Evolutionary conservation across 2,329 filamentous ascomycete genomes (phyloP), one percentile per base, ranked within the genome.

Genomic region (Aspergillus ochraceoroseus): DNA sequence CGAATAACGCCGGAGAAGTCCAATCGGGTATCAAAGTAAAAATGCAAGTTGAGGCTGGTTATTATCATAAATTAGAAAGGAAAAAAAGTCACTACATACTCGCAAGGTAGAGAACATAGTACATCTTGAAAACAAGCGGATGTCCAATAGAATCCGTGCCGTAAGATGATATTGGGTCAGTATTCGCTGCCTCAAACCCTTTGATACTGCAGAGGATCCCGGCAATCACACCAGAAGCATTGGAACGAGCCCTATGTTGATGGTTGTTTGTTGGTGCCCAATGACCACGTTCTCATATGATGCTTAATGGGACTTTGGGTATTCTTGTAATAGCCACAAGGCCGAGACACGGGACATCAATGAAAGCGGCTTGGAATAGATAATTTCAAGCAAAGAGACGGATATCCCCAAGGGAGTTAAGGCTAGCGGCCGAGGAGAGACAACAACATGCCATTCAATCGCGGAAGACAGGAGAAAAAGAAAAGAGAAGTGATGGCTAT

Each of bases 21-120:
- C 18, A 26, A 41, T 30, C 5, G 15, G 27, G 30, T n/a, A n/a
- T n/a, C n/a, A n/a, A n/a, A n/a, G n/a, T n/a, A n/a, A n/a, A n/a
- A n/a, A n/a, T n/a, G n/a, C n/a, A n/a, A n/a, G n/a, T n/a, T n/a
- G n/a, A n/a, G n/a, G n/a, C n/a, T n/a, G n/a, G n/a, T n/a, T n/a
- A n/a, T n/a, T n/a, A n/a, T n/a, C n/a, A n/a, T n/a, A n/a, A n/a
- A n/a, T n/a, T n/a, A 36, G 15, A 25, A 11, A 19, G 23, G 33
- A 26, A 54, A 50, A 47, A 57, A 48, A 47, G 38, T 39, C 46
- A 55, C 33, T 54, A 83, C 81, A 78, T 81, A 85, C 82, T 84
- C 62, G 83, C 79, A 51, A 85, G 72, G 63, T 85, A 85, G 57
- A 84, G 80, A 48, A 73, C 70, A 61, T 72, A 72, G 55, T 68